Percentiles rank a stretch among this genome's conserved stretches.
phyloP scores from a whole-genome alignment of 2,329 filamentous ascomycete genomes.

The Pseudogymnoascus sp. region DNA sequence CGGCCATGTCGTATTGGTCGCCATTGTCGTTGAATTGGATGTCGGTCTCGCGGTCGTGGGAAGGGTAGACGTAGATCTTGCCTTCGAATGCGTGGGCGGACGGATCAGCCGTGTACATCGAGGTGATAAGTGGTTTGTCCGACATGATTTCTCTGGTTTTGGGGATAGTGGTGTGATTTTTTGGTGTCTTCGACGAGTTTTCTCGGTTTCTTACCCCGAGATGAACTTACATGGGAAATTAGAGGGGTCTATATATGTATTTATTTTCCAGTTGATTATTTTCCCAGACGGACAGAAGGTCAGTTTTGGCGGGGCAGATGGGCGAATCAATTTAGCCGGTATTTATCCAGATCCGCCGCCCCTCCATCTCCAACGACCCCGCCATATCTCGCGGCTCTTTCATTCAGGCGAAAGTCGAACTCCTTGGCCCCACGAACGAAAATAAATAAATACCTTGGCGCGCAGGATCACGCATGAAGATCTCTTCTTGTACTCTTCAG shows the following conservation, averaged over 20 bases:
- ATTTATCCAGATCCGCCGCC: slow-evolving; percentile 8
- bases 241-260: slow-evolving; percentile 1
- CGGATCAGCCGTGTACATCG: slow-evolving; percentile 73
- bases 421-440: not conserved
- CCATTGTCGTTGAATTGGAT: slow-evolving; percentile 76
- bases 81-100: slow-evolving; percentile 74
- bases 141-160: not conserved
- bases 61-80: slow-evolving; percentile 72
- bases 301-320: slow-evolving; percentile 1
- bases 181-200: not conserved
- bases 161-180: not conserved
- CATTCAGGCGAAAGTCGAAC: slow-evolving; percentile 7
- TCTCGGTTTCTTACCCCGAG: not conserved
- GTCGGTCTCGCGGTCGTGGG: slow-evolving; percentile 69
- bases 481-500: not conserved
- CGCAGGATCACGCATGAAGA: not conserved
- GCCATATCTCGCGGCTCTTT: slow-evolving; percentile 5
- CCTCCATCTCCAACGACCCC: slow-evolving; percentile 4
- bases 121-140: slow-evolving; percentile 56
- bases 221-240: not conserved
- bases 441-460: not conserved
- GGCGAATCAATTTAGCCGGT: not conserved
- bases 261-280: not conserved
- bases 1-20: slow-evolving; percentile 72
- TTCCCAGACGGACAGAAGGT: not conserved